Conservation (phyloP, 495 filamentous ascomycete species). For the Neurospora sp. region DNA sequence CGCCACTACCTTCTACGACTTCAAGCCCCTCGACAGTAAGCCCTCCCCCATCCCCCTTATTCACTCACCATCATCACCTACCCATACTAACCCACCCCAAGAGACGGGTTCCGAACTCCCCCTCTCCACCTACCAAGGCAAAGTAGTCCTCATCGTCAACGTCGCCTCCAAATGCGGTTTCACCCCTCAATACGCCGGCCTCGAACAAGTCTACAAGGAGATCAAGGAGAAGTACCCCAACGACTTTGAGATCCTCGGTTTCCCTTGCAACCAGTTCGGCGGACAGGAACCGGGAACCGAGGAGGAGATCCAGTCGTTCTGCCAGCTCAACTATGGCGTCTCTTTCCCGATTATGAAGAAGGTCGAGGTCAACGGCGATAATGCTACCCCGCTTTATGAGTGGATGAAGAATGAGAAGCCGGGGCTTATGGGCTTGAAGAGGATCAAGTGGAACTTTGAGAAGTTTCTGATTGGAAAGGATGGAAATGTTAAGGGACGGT, state of each 20-base stretch:
- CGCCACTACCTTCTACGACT: slow-evolving; percentile 84
- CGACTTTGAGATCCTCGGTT: slow-evolving; percentile 79
- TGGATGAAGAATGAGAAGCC: slow-evolving; percentile 84
- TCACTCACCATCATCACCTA: neutral
- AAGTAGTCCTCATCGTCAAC: slow-evolving; percentile 94
- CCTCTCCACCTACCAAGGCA: slow-evolving; percentile 63
- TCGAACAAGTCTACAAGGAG: slow-evolving; percentile 83
- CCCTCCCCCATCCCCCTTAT: slow-evolving; percentile 7
- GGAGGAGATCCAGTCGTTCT: slow-evolving; percentile 88
- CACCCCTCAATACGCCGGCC: slow-evolving; percentile 88
- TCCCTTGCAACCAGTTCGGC: slow-evolving; percentile 98
- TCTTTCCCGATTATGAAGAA: slow-evolving; percentile 87
- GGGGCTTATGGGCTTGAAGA: slow-evolving; percentile 74
- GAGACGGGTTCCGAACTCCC: slow-evolving; percentile 65
- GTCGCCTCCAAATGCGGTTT: slow-evolving; percentile 99
- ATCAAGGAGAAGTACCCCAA: slow-evolving; percentile 57
- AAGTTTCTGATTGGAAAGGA: slow-evolving; percentile 88
- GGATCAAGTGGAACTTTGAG: slow-evolving; percentile 96
- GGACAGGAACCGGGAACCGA: slow-evolving; percentile 78
- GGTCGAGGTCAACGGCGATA: slow-evolving; percentile 81
- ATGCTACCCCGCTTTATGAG: slow-evolving; percentile 69
- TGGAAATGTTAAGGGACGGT: slow-evolving; percentile 70
- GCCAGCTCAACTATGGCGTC: slow-evolving; percentile 91
- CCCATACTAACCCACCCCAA: slow-evolving; percentile 22
- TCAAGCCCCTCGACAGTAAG: slow-evolving; percentile 75